phyloP scores from a whole-genome alignment of 164 flowering plant genomes.

The Vitis riparia region DNA sequence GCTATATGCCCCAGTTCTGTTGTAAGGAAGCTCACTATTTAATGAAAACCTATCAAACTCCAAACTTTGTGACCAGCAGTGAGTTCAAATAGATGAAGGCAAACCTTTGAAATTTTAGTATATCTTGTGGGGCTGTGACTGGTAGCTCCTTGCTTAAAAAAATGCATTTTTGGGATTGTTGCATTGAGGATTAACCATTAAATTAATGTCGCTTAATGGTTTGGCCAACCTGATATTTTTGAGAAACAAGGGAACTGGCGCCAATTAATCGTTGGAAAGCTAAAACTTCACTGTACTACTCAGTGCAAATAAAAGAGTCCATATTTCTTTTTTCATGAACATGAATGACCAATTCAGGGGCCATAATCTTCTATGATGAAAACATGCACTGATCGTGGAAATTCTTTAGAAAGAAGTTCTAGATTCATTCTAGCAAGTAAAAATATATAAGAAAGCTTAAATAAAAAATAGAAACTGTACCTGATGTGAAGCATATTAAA shows the following conservation, averaged over 20 bases:
- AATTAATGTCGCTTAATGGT: not conserved
- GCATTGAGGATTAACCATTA: not conserved
- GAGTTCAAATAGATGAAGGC: too few relatives aligned
- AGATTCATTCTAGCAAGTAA: too few relatives aligned
- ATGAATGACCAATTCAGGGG: not conserved
- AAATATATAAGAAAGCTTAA: not conserved
- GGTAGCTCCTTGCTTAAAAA: too few relatives aligned
- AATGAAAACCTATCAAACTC: too few relatives aligned
- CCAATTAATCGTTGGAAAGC: not conserved
- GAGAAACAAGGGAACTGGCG: not conserved
- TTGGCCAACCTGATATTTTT: too few relatives aligned
- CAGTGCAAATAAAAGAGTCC: not conserved
- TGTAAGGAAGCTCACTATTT: too few relatives aligned
- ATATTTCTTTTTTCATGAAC: not conserved
- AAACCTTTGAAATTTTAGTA: too few relatives aligned
- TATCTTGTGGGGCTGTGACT: too few relatives aligned
- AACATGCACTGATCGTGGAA: not conserved
- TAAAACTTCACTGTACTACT: not conserved
- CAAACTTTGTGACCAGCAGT: too few relatives aligned
- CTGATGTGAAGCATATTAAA: slow-evolving; percentile 94
- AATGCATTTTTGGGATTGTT: not conserved
- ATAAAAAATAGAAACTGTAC: slow-evolving; percentile 26
- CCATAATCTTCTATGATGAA: not conserved
- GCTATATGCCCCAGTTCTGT: not conserved
- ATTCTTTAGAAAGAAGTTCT: not conserved